These are phyloP conservation scores for Tetraselmis chui DNA, from an alignment of 139 green algal species.

Conservation along the genomic window DNA sequence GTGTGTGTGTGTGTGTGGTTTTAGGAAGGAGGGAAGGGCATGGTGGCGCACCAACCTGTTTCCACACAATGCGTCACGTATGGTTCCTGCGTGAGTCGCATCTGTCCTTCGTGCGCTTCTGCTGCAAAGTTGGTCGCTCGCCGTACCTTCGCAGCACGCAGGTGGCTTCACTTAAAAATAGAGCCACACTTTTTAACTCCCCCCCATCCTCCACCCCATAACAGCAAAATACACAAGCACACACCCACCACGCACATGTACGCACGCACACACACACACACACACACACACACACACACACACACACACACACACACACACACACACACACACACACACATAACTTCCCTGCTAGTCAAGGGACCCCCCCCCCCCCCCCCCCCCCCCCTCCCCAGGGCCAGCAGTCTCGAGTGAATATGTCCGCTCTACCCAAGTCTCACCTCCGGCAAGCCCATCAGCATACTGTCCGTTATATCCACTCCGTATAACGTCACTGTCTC, in stretches of 20 bases:
- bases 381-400: too few relatives aligned
- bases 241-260: too few relatives aligned
- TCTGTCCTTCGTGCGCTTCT: constrained; percentile 63
- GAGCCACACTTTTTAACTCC: neutral
- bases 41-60: constrained; percentile 31
- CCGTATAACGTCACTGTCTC: constrained; percentile 39
- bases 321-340: neutral
- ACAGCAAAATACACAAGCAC: too few relatives aligned
- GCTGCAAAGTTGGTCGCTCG: constrained; percentile 75
- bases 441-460: constrained; percentile 39
- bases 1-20: too few relatives aligned
- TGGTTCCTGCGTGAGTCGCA: constrained; percentile 76
- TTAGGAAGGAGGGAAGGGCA: too few relatives aligned
- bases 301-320: too few relatives aligned
- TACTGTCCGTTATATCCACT: constrained; percentile 50
- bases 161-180: neutral
- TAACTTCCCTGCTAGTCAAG: neutral
- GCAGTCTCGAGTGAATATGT: too few relatives aligned
- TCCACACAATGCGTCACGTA: constrained; percentile 93
- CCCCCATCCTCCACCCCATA: neutral
- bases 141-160: constrained; percentile 27
- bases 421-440: too few relatives aligned
- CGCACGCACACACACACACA: too few relatives aligned
- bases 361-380: too few relatives aligned
- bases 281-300: too few relatives aligned